These are phyloP conservation scores for Gynostemma pentaphyllum DNA, from an alignment of 306 rosid genomes.

Conservation along the genomic window DNA sequence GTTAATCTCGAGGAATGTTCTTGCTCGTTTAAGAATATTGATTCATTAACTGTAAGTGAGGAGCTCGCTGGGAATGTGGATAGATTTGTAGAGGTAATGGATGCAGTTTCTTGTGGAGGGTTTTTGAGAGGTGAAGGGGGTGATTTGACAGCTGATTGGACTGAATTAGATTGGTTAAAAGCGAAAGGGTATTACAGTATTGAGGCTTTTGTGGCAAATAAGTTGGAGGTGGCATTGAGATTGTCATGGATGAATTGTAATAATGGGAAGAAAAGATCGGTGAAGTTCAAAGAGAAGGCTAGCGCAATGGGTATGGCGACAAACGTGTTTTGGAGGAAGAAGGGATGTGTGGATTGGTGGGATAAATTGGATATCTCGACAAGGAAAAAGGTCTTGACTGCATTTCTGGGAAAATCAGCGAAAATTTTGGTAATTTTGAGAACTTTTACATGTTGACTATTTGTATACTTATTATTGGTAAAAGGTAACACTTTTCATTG, in stretches of 20 bases:
- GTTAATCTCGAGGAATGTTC: constrained; percentile 36
- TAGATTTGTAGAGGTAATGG: constrained; percentile 49
- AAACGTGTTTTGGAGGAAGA: constrained; percentile 83
- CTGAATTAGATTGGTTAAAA: constrained; percentile 73
- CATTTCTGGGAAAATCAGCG: constrained; percentile 50
- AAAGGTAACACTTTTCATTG: no score
- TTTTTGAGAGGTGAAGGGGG: constrained; percentile 65
- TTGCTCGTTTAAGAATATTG: constrained; percentile 34
- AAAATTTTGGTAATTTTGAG: constrained; percentile 49
- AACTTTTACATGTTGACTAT: constrained; percentile 8
- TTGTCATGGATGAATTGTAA: constrained; percentile 60
- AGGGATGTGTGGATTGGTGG: constrained; percentile 91
- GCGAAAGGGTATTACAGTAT: constrained; percentile 62
- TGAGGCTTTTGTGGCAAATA: constrained; percentile 64
- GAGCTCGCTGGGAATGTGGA: constrained; percentile 37
- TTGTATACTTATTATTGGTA: not conserved
- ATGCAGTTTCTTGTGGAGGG: constrained; percentile 41
- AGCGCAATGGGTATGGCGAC: constrained; percentile 31
- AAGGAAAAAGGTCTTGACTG: constrained; percentile 34
- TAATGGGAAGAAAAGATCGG: constrained; percentile 55
- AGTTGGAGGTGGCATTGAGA: constrained; percentile 71
- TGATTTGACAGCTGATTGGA: constrained; percentile 61
- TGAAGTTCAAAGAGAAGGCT: constrained; percentile 72
- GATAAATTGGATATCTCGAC: constrained; percentile 37
- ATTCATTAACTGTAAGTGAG: constrained; percentile 38